Evolutionary conservation across 2,329 filamentous ascomycete species (phyloP).

Genomic region (Juglanconis oblonga): DNA sequence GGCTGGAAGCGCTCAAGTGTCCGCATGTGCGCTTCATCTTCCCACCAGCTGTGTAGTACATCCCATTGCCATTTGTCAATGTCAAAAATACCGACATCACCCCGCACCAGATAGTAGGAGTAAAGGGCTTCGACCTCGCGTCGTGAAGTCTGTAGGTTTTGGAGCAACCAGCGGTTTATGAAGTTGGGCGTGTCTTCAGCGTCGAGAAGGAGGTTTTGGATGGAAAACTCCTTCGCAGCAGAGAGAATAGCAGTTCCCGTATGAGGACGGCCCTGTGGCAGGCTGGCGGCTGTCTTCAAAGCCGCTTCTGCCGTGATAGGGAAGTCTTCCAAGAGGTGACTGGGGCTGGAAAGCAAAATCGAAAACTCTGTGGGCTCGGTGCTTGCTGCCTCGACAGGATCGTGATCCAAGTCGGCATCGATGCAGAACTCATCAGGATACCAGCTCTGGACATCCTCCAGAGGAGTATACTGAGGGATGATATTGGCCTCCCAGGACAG

Average conservation of each 20-base stretch:
- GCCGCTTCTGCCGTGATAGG: constrained; percentile 41
- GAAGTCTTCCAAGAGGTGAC: constrained; percentile 37
- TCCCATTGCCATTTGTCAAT: constrained; percentile 39
- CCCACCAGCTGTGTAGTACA: constrained; percentile 38
- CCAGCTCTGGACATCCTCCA: constrained; percentile 37
- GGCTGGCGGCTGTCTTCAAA: constrained; percentile 34
- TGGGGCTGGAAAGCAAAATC: constrained; percentile 46
- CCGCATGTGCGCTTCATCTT: constrained; percentile 30
- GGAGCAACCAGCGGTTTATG: constrained; percentile 52
- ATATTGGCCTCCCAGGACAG: constrained; percentile 40
- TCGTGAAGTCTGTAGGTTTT: constrained; percentile 45
- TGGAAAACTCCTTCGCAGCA: constrained; percentile 47
- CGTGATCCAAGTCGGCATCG: constrained; percentile 22
- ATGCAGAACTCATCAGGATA: constrained; percentile 41
- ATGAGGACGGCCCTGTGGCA: constrained; percentile 34
- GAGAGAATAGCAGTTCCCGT: constrained; percentile 35
- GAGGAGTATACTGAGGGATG: constrained; percentile 41
- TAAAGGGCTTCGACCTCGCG: constrained; percentile 44
- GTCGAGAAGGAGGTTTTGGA: constrained; percentile 40
- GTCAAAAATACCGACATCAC: constrained; percentile 30
- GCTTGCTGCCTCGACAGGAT: background rate
- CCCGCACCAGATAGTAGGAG: constrained; percentile 28
- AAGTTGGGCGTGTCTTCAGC: constrained; percentile 40
- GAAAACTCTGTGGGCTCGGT: constrained; percentile 30
- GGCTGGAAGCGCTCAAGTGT: constrained; percentile 14